phyloP scores from a whole-genome alignment of 345 rosid species.

The Aquilaria malaccensis region DNA sequence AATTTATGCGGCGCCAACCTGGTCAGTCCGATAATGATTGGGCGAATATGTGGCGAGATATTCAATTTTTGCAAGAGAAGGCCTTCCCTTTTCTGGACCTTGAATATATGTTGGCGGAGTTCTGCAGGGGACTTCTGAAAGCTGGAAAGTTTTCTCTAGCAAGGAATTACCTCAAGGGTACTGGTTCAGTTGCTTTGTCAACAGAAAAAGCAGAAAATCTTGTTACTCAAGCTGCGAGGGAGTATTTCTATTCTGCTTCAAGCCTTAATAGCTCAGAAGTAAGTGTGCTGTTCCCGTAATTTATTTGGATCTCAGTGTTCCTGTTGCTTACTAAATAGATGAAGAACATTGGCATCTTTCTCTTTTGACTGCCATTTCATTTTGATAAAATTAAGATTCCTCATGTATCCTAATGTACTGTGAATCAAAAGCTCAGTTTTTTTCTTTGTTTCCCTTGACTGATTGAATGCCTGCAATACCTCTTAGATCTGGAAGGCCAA shows the following conservation, averaged over 20 bases:
- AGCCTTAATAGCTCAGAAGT: constrained; percentile 87
- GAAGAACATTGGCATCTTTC: too few relatives aligned
- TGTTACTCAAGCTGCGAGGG: constrained; percentile 88
- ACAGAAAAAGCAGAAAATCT: constrained; percentile 87
- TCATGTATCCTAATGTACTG: not conserved
- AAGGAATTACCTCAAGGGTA: constrained; percentile 88
- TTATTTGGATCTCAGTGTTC: too few relatives aligned
- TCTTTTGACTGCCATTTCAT: too few relatives aligned
- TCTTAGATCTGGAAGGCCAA: constrained; percentile 95
- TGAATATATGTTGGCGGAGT: constrained; percentile 82
- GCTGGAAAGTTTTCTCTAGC: constrained; percentile 98
- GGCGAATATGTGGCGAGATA: constrained; percentile 97
- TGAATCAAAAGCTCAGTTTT: not conserved
- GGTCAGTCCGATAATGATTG: constrained; percentile 90
- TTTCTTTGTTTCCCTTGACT: not conserved
- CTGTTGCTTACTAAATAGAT: too few relatives aligned
- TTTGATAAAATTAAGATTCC: too few relatives aligned
- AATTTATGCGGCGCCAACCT: constrained; percentile 81
- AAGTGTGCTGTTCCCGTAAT: constrained; percentile 16
- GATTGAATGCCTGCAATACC: constrained; percentile 16
- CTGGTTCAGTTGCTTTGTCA: constrained; percentile 70
- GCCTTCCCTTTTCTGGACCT: constrained; percentile 87
- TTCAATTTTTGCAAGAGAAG: constrained; percentile 73
- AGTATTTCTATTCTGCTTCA: constrained; percentile 92
- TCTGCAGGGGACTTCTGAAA: constrained; percentile 93